Conservation (phyloP, 164 flowering plant genomes). For the Saururus chinensis region DNA sequence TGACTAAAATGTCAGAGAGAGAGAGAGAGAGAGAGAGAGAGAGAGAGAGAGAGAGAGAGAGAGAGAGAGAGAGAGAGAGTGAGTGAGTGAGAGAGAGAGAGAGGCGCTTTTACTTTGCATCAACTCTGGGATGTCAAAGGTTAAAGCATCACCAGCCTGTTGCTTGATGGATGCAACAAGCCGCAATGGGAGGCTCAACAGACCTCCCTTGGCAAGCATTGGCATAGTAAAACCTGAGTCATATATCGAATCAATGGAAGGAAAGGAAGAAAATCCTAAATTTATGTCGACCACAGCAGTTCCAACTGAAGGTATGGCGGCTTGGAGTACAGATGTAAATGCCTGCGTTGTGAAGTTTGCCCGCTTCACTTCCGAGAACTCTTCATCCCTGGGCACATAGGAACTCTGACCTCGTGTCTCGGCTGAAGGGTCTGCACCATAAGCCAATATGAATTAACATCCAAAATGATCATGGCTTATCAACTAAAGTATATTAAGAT, state of each 20-base stretch:
- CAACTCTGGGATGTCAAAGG: slow-evolving; percentile 29
- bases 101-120: slow-evolving; percentile 8
- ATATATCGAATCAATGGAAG: slow-evolving; percentile 1
- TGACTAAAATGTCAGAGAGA: background rate
- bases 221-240: background rate
- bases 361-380: slow-evolving; percentile 3
- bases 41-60: no score
- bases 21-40: background rate
- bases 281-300: background rate
- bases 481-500: no score
- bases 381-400: slow-evolving; percentile 7
- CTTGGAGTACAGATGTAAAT: background rate
- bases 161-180: slow-evolving; percentile 11
- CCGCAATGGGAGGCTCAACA: slow-evolving; percentile 6
- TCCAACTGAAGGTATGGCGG: slow-evolving; percentile 12
- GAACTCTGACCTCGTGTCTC: slow-evolving; percentile 24
- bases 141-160: slow-evolving; percentile 11
- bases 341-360: background rate
- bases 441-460: no score
- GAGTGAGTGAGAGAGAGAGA: background rate
- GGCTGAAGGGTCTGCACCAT: slow-evolving; percentile 36
- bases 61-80: background rate
- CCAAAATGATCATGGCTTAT: no score
- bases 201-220: slow-evolving; percentile 2
- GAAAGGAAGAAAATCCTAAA: slow-evolving; percentile 1